Evolutionary conservation across 768 basidiomycete species (phyloP).

Genomic region (Grammothele lineata): DNA sequence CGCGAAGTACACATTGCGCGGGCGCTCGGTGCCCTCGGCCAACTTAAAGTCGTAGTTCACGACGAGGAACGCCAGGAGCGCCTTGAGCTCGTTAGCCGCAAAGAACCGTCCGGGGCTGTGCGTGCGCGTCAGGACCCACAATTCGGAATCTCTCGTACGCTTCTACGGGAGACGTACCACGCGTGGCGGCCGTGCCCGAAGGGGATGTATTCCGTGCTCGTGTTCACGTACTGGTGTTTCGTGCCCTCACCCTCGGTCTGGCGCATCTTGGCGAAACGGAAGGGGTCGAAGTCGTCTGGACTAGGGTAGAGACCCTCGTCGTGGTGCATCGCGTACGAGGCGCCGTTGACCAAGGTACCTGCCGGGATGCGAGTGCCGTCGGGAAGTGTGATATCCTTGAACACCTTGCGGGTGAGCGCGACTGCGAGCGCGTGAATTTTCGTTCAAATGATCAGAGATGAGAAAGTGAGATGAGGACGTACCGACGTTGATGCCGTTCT

Average conservation of each 20-base stretch:
- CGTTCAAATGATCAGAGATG: neutral
- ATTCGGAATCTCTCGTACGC: neutral
- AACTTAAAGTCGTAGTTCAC: slow-evolving; percentile 27
- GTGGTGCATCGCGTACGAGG: slow-evolving; percentile 28
- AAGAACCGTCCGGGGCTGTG: slow-evolving; percentile 34
- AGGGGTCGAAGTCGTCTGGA: slow-evolving; percentile 36
- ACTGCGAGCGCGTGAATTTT: slow-evolving; percentile 9
- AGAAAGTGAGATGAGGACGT: neutral
- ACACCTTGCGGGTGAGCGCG: slow-evolving; percentile 27
- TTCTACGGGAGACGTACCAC: neutral
- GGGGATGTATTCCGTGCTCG: slow-evolving; percentile 6
- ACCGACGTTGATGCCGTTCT: slow-evolving; percentile 18
- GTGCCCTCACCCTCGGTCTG: slow-evolving; percentile 14
- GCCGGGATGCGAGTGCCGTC: slow-evolving; percentile 39
- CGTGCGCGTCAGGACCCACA: neutral
- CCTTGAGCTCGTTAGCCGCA: slow-evolving; percentile 31
- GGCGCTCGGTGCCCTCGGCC: slow-evolving; percentile 16
- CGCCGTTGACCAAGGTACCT: slow-evolving; percentile 31
- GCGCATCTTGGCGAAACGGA: slow-evolving; percentile 31
- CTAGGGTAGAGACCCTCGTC: slow-evolving; percentile 29
- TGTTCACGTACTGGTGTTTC: slow-evolving; percentile 10
- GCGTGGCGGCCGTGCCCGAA: slow-evolving; percentile 17
- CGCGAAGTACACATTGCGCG: slow-evolving; percentile 16
- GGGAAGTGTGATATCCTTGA: slow-evolving; percentile 39
- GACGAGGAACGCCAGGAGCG: slow-evolving; percentile 29